Base-by-base conservation (phyloP, 352 stramenopile species). In the Phytopythium sindhum region DNA sequence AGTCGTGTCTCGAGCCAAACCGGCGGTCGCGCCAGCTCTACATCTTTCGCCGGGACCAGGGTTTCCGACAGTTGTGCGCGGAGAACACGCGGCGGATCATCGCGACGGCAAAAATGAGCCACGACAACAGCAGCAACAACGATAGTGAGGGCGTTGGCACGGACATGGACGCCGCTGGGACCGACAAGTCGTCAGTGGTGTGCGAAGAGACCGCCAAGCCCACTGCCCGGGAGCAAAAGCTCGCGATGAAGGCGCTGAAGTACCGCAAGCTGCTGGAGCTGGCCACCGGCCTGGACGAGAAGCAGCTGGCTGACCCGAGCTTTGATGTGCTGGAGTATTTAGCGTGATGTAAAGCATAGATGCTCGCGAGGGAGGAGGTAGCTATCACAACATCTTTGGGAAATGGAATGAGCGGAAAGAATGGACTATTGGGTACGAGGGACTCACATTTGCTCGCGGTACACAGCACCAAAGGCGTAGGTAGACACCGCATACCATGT, bases 291-390 rank as follows among this genome's bases (percentile, higher is more conserved):
- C 70, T 79, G 60, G 69, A 77, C 61, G 69, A 71, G 21, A 56
- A 57, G 35, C 57, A 51, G 5, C 53, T 77, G 35, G 50, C 62
- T 7, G 69, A 79, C 61, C 72, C 72, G 37, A 72, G 55, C 50
- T 77, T 80, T 48, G 72, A 80, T 53, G 69, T 80, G 31, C 50
- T 74, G 17, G 66, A 65, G 54, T 74, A 68, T 24, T 53, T 80
- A 4, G 48, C 73, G 44, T 79, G 63, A 65, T 70, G 63, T 41
- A 70, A 69, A 45, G 60, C 67, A n/a, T n/a, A 44, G 14, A 7
- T 44, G 39, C 39, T n/a, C 12, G 39, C 39, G 17, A n/a, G 12
- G 14, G 2, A n/a, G 39, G 39, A n/a, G 14, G 8, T n/a, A 39
- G 33, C 33, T 39, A 39, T 10, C 33, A 39, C 33, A 39, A 39